Conservation (phyloP, 2,329 filamentous ascomycete genomes). For the Alternaria arbusti region DNA sequence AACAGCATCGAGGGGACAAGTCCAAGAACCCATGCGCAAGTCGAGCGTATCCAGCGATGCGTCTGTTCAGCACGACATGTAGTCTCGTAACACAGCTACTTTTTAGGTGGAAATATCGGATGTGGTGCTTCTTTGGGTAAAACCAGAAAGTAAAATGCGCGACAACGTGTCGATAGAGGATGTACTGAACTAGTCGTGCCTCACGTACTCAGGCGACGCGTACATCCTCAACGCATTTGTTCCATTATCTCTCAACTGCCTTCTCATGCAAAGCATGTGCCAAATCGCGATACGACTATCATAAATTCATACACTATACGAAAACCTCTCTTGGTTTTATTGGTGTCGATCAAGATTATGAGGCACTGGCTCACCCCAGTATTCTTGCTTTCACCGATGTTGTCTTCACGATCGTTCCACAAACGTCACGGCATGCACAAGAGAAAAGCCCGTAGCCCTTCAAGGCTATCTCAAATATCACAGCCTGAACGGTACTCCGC, state of each 20-base stretch:
- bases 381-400: neutral
- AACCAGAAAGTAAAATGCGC: neutral
- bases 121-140: neutral
- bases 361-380: neutral
- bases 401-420: slow-evolving; percentile 2
- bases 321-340: neutral
- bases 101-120: neutral
- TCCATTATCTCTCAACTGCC: neutral
- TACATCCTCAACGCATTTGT: neutral
- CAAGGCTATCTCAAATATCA: neutral
- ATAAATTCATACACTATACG: neutral
- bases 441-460: neutral
- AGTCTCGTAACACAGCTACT: neutral
- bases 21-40: neutral
- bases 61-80: neutral
- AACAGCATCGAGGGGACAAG: neutral
- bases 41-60: neutral
- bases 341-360: neutral
- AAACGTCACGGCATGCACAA: slow-evolving; percentile 1
- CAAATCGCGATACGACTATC: neutral
- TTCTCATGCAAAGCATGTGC: neutral
- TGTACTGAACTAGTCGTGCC: neutral
- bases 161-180: neutral
- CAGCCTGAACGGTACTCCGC: neutral
- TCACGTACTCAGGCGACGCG: neutral